phyloP scores from a whole-genome alignment of 805 yeast genomes.

The Ogataea paraovalis region DNA sequence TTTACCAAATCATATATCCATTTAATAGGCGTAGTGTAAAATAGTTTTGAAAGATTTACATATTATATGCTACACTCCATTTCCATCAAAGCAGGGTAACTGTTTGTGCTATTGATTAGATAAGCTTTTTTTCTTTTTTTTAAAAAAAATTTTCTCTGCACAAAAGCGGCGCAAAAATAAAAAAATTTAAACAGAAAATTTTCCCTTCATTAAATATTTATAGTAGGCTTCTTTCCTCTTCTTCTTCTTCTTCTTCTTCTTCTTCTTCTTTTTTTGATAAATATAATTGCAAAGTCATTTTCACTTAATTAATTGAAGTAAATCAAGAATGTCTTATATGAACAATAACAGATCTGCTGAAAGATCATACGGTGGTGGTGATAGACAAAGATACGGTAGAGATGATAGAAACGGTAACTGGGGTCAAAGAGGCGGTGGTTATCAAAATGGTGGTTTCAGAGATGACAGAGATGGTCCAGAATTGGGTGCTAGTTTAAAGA shows the following conservation, averaged over 20 bases:
- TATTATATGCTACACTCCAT: too few relatives aligned
- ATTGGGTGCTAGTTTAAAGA: constrained; percentile 53
- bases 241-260: constrained; percentile 4
- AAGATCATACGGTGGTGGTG: constrained; percentile 37
- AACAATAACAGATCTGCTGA: constrained; percentile 33
- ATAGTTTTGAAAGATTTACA: too few relatives aligned
- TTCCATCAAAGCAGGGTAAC: too few relatives aligned
- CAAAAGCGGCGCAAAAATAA: too few relatives aligned
- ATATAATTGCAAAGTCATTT: not conserved
- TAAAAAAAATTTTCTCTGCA: too few relatives aligned
- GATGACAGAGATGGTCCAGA: constrained; percentile 37
- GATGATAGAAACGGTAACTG: constrained; percentile 34
- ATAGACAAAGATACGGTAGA: constrained; percentile 32
- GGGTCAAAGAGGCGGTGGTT: constrained; percentile 26
- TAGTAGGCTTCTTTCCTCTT: not conserved
- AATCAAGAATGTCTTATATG: constrained; percentile 38
- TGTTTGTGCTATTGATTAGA: too few relatives aligned
- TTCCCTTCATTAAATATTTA: not conserved
- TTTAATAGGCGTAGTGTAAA: too few relatives aligned
- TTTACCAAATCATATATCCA: too few relatives aligned
- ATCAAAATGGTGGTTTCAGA: constrained; percentile 31
- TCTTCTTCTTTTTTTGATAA: not conserved
- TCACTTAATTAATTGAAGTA: not conserved
- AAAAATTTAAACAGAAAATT: not conserved
- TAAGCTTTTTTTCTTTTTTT: not conserved